Percentiles rank a stretch among this genome's conserved stretches.
Conservation (phyloP, 805 yeast species). For the Schizosaccharomyces cryophilus region DNA sequence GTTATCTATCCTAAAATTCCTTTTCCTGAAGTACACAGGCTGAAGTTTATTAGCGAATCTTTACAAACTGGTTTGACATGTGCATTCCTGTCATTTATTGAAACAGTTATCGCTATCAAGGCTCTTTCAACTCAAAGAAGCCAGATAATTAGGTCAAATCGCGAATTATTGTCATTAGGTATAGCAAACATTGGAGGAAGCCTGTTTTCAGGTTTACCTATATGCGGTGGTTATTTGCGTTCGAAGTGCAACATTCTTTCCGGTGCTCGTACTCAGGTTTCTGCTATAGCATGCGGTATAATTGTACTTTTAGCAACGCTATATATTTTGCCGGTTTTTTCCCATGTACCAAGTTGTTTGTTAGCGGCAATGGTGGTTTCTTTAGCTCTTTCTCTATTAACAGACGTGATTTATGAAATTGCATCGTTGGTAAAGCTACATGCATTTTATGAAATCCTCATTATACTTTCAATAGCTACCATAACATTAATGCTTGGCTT, state of each 20-base stretch:
- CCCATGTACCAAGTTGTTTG: constrained; percentile 54
- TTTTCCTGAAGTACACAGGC: not conserved
- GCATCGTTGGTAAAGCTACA: constrained; percentile 43
- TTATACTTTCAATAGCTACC: constrained; percentile 37
- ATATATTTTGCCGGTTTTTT: constrained; percentile 36
- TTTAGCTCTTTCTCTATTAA: constrained; percentile 52
- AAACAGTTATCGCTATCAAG: constrained; percentile 79
- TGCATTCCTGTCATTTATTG: constrained; percentile 76
- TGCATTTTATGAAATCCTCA: constrained; percentile 55
- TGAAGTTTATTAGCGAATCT: constrained; percentile 16
- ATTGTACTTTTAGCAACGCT: constrained; percentile 41
- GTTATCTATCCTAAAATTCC: constrained; percentile 14
- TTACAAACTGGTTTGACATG: constrained; percentile 51
- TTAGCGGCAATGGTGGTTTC: constrained; percentile 56
- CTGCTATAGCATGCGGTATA: constrained; percentile 67
- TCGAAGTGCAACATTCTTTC: constrained; percentile 68
- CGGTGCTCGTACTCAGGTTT: constrained; percentile 65
- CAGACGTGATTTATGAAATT: constrained; percentile 65
- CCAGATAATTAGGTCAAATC: constrained; percentile 41
- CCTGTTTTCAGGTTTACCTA: constrained; percentile 40
- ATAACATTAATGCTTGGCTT: constrained; percentile 51
- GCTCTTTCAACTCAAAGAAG: constrained; percentile 55
- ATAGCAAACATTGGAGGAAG: constrained; percentile 41
- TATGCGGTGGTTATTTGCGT: constrained; percentile 91
- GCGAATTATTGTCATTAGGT: constrained; percentile 62